Evolutionary conservation across 148 eudicot species (phyloP), one percentile per base, ranked within the genome.

Genomic region (Linanthus parryae): DNA sequence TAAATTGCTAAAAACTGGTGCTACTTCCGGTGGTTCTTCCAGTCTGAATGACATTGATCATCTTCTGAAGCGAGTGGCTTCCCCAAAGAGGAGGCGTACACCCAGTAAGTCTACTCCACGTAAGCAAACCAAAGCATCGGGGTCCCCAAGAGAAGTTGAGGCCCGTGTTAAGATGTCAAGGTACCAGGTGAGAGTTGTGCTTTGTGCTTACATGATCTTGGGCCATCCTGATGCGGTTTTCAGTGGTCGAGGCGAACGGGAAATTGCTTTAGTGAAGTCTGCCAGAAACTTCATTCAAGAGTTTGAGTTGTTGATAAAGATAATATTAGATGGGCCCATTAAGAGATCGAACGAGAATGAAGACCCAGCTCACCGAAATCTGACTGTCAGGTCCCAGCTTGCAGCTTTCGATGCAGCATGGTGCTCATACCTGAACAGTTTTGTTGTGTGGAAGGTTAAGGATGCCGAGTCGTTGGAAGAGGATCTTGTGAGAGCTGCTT

Each of bases 151-250:
- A 51, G 75, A 67, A 46, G 63, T 58, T 24, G 71, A 72, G 64
- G 59, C 67, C 44, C 61, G 59, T 18, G 56, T 40, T 16, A 77
- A 66, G 38, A 53, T 79, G 49, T 70, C 96, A 19, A 82, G 99
- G 67, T 92, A 92, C 71, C 88, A 82, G 61, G 91, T 82, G 63
- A 82, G 99, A 73, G 72, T 85, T 50, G 83, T 73, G 54, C 84
- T 87, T 34, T 87, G 96, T 71, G 96, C 97, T 23, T 92, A 79
- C 59, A 92, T 92, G 99, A 82, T 92, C 54, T 50, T 88, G 55
- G 91, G 95, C 1, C 99, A 92, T 51, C 99, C 99, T 3, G 96
- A 88, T 74, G 90, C 94, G 48, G 99, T 92, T 55, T 82, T 92
- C 25, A 92, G 85, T 62, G 81, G 94, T 30, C 81, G 68, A 68